Conservation (phyloP, 148 eudicot species). For the Pharnaceum exiguum region DNA sequence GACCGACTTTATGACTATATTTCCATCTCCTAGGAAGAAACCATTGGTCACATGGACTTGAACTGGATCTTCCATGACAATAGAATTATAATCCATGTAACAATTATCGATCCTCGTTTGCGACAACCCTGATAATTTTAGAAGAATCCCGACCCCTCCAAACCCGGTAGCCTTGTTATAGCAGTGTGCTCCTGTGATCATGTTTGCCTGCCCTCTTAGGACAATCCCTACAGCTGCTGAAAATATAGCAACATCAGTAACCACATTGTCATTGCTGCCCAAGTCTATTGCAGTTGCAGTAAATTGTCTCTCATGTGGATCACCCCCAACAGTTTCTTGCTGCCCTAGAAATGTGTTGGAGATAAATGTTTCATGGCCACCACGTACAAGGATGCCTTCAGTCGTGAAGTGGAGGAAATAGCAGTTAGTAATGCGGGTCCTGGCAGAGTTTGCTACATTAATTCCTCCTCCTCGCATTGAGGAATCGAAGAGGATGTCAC, state of each 20-base stretch:
- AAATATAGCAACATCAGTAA: slow-evolving; percentile 8
- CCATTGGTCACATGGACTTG: slow-evolving; percentile 11
- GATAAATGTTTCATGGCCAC: slow-evolving; percentile 17
- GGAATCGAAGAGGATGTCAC: slow-evolving; percentile 16
- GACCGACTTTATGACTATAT: slow-evolving; percentile 7
- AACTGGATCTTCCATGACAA: slow-evolving; percentile 19
- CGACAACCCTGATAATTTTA: slow-evolving; percentile 1
- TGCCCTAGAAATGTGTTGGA: slow-evolving; percentile 16
- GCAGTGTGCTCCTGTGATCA: slow-evolving; percentile 10
- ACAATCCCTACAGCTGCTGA: slow-evolving; percentile 4
- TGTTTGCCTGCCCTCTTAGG: slow-evolving; percentile 7
- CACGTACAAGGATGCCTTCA: slow-evolving; percentile 1
- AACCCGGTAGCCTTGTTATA: slow-evolving; percentile 12
- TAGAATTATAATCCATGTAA: slow-evolving; percentile 11
- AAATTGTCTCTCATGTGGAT: not conserved
- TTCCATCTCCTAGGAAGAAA: slow-evolving; percentile 15
- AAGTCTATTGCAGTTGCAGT: slow-evolving; percentile 6
- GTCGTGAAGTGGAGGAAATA: slow-evolving; percentile 17
- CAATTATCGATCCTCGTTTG: slow-evolving; percentile 18
- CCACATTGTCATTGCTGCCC: slow-evolving; percentile 9
- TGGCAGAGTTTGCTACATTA: not conserved
- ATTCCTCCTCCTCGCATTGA: slow-evolving; percentile 7
- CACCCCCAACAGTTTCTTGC: slow-evolving; percentile 7
- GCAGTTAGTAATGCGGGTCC: slow-evolving; percentile 9
- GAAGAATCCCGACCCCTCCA: slow-evolving; percentile 8